Conservation (phyloP, 1,139 yeast species). For the Diutina mesorugosa region DNA sequence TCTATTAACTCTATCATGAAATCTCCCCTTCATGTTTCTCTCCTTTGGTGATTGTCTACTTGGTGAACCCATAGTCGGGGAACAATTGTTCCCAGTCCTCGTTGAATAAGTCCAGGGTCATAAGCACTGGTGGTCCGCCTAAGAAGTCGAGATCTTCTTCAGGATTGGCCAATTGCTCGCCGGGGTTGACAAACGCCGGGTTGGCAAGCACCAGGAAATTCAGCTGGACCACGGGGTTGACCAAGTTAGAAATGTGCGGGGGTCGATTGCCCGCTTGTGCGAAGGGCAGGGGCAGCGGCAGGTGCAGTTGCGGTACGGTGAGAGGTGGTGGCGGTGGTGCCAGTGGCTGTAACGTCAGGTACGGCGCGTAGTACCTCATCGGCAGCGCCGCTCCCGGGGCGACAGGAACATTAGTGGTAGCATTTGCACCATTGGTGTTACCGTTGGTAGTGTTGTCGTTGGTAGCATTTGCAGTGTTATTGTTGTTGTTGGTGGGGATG, state of each 20-base stretch:
- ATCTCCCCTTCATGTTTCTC: too few species aligned
- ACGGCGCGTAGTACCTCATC: background rate
- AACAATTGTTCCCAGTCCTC: constrained; percentile 40
- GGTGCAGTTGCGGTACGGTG: background rate
- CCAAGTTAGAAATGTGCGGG: background rate
- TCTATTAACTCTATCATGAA: too few species aligned
- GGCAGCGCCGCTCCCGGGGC: background rate
- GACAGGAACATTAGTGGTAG: too few species aligned
- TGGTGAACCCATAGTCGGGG: constrained; percentile 2
- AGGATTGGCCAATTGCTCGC: background rate
- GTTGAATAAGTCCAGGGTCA: constrained; percentile 37
- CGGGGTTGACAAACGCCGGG: background rate
- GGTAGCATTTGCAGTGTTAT: background rate
- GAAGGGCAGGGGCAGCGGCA: background rate
- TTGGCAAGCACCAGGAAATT: background rate
- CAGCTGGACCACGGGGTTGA: background rate
- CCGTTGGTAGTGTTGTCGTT: background rate
- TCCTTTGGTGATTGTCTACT: background rate
- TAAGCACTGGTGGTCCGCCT: constrained; percentile 41
- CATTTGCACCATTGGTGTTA: background rate
- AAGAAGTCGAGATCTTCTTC: constrained; percentile 19
- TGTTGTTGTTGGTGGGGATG: background rate
- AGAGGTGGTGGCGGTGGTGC: background rate
- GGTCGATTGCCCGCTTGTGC: background rate
- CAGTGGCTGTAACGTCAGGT: background rate